Evolutionary conservation across 2,329 filamentous ascomycete species (phyloP).

Genomic region (Epicoccum sorghinum): DNA sequence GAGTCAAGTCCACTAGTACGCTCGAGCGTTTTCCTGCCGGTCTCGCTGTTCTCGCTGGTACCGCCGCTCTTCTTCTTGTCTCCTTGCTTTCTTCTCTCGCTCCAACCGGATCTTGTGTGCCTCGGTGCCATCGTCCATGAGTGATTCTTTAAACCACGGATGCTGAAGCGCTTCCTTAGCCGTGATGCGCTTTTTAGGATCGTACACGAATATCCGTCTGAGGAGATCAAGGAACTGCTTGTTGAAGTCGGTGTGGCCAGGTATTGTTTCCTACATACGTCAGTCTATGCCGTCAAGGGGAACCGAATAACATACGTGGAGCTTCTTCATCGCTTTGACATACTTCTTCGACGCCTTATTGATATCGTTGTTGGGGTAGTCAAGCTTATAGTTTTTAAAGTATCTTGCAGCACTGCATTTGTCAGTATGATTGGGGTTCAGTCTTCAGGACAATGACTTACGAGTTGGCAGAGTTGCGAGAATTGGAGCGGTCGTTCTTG

Average conservation of each 20-base stretch:
- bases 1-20: conserved; percentile 19
- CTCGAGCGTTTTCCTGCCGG: conserved; percentile 19
- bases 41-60: conserved; percentile 32
- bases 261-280: conserved; percentile 64
- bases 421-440: conserved; percentile 38
- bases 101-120: conserved; percentile 63
- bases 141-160: conserved; percentile 68
- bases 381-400: conserved; percentile 63
- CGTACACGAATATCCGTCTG: conserved; percentile 69
- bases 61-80: conserved; percentile 40
- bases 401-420: conserved; percentile 50
- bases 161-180: conserved; percentile 70
- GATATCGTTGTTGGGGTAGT: conserved; percentile 69
- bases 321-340: conserved; percentile 70
- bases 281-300: conserved; percentile 7
- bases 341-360: conserved; percentile 69
- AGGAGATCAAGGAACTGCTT: conserved; percentile 67
- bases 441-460: conserved; percentile 44
- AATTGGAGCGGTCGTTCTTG: conserved; percentile 54
- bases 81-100: conserved; percentile 45
- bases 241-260: conserved; percentile 65
- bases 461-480: conserved; percentile 61
- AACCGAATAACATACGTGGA: conserved; percentile 55
- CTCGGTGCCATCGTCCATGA: conserved; percentile 71
- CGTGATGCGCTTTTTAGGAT: conserved; percentile 68